Percentiles rank a stretch among this genome's conserved stretches.
These are phyloP conservation scores for Chlorella vulgaris DNA, from an alignment of 139 green algal species.

Conservation along the genomic window DNA sequence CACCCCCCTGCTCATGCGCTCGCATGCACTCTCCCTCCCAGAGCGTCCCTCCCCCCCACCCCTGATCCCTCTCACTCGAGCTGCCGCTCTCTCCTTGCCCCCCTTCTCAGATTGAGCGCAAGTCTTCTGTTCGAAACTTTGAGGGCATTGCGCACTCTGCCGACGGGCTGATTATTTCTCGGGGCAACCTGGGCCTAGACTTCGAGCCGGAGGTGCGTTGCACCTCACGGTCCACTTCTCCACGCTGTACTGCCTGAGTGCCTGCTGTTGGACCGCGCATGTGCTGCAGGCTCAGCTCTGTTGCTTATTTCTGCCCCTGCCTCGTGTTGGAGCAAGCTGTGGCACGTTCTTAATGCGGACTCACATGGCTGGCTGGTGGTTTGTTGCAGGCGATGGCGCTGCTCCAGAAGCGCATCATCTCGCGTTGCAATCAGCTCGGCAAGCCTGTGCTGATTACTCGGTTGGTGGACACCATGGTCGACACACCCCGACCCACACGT, in stretches of 20 bases:
- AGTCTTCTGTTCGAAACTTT: constrained; percentile 52
- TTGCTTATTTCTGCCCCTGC: too few relatives aligned
- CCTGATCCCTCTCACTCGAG: not conserved
- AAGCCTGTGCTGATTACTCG: constrained; percentile 88
- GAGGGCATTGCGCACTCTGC: constrained; percentile 67
- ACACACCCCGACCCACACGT: not conserved
- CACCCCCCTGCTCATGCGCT: too few relatives aligned
- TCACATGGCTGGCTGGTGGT: not conserved
- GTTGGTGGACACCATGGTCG: constrained; percentile 91
- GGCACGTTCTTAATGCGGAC: too few relatives aligned
- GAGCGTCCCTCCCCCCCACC: too few relatives aligned
- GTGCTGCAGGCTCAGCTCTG: constrained; percentile 4
- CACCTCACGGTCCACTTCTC: too few relatives aligned
- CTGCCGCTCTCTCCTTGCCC: too few relatives aligned
- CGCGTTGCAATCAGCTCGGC: constrained; percentile 61
- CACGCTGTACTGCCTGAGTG: too few relatives aligned
- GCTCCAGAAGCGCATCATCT: constrained; percentile 62
- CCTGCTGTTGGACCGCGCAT: too few relatives aligned
- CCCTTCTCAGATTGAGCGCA: constrained; percentile 54
- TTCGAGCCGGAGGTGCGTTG: constrained; percentile 49
- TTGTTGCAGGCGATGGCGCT: constrained; percentile 71
- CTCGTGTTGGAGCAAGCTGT: too few relatives aligned
- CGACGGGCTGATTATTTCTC: constrained; percentile 79
- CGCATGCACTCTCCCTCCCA: too few relatives aligned
- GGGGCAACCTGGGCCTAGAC: constrained; percentile 88